Evolutionary conservation across 2,329 filamentous ascomycete species (phyloP), one percentile per base, ranked within the genome.

Genomic region (Penicillium psychrosexuale): DNA sequence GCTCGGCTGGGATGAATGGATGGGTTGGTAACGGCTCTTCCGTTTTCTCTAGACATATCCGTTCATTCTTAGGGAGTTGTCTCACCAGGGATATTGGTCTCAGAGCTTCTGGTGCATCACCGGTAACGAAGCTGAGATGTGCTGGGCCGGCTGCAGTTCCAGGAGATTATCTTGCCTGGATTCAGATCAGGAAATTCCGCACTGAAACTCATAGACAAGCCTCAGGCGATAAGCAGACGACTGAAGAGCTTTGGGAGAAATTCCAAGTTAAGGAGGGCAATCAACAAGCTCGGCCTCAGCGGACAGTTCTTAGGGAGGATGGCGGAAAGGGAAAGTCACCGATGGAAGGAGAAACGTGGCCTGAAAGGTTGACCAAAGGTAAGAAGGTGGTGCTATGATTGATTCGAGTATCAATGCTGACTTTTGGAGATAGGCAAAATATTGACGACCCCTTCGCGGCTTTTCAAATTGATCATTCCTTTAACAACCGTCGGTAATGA

Each of bases 401-500:
- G 3, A 8, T 19, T 22, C 39, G 13, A 38, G 15, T 19, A 12
- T 15, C n/a, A 38, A 27, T 30, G 38, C 51, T 61, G 19, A 63
- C 37, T 13, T 43, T 17, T 15, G 22, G 15, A 55, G 54, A 37
- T 38, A 87, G 88, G 90, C 19, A 91, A 91, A 68, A 81, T 95
- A 2, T 75, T 93, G 28, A 92, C 89, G 0, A 95, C 90, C 0
- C 90, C 90, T 0, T 91, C 88, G 0, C 82, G 89, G 2, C 83
- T 93, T 54, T 81, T 95, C 47, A 94, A 94, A 71, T 80, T 95
- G 13, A 86, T 94, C 15, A 78, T 95, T 0, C 91, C 90, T 0
- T 79, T 95, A 27, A 84, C 84, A 0, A 86, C 83, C 0, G 74
- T 79, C 43, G 84, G 86, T 53, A 77, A 79, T 30, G 81, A 83